Conservation (phyloP, 2,329 filamentous ascomycete genomes). For the Aspergillus jensenii region DNA sequence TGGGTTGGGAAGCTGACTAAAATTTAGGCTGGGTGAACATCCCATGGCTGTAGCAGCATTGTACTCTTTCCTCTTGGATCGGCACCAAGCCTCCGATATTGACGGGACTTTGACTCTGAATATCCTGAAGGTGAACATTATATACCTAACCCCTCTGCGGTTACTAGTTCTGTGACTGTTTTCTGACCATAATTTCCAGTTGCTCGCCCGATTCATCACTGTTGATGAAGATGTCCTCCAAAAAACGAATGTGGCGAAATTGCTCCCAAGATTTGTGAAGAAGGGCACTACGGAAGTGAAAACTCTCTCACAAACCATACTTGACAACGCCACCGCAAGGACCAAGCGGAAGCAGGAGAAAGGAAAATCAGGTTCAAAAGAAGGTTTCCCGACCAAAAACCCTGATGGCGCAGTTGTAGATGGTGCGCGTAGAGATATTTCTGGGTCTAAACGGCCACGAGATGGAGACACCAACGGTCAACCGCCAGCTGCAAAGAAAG, state of each 20-base stretch:
- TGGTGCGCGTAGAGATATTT: constrained; percentile 20
- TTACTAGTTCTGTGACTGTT: not conserved
- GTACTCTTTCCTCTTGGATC: constrained; percentile 50
- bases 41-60: constrained; percentile 47
- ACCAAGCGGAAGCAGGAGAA: constrained; percentile 45
- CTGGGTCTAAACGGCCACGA: constrained; percentile 40
- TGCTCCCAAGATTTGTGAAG: constrained; percentile 58
- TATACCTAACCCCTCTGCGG: not conserved
- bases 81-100: constrained; percentile 49
- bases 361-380: constrained; percentile 38
- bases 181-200: constrained; percentile 37
- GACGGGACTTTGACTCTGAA: constrained; percentile 45
- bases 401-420: constrained; percentile 15
- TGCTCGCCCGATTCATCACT: constrained; percentile 57
- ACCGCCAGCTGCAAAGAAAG: constrained; percentile 39
- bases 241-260: constrained; percentile 60
- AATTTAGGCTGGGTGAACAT: constrained; percentile 49
- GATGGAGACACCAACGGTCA: constrained; percentile 38
- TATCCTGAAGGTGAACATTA: constrained; percentile 45
- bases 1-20: not conserved
- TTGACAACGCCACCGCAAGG: constrained; percentile 48
- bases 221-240: constrained; percentile 59
- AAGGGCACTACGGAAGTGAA: constrained; percentile 59
- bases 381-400: constrained; percentile 30
- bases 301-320: constrained; percentile 54